Conservation (phyloP, 2,329 filamentous ascomycete species). For the Paraconiothyrium brasiliense region DNA sequence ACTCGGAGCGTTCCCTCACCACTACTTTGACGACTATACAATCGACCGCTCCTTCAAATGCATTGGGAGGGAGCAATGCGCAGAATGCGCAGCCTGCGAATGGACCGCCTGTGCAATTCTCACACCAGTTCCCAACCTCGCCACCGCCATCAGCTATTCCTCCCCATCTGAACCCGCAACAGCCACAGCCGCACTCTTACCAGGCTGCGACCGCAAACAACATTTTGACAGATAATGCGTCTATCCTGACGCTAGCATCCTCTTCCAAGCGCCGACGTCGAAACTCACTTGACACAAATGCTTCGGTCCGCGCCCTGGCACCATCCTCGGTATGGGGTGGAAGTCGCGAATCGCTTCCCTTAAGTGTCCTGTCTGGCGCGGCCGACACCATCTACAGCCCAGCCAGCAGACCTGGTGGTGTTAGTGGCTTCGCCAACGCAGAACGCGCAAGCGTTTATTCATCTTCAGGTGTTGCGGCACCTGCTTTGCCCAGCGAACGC, state of each 20-base stretch:
- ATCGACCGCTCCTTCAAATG: conserved; percentile 70
- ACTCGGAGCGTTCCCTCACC: conserved; percentile 80
- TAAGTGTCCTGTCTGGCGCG: conserved; percentile 80
- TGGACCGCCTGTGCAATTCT: conserved; percentile 61
- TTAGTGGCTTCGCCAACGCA: conserved; percentile 64
- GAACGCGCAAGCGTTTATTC: conserved; percentile 87
- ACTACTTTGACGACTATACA: conserved; percentile 89
- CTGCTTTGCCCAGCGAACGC: conserved; percentile 75
- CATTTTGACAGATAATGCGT: conserved; percentile 83
- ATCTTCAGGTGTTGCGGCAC: conserved; percentile 68
- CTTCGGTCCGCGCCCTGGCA: conserved; percentile 83
- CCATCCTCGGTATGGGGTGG: conserved; percentile 84
- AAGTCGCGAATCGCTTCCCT: conserved; percentile 79
- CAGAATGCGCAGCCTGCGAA: conserved; percentile 44
- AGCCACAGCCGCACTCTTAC: conserved; percentile 74
- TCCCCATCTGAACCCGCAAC: conserved; percentile 68
- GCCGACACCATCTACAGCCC: conserved; percentile 61
- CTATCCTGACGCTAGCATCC: conserved; percentile 83
- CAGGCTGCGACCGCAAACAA: conserved; percentile 82
- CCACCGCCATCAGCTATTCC: conserved; percentile 74
- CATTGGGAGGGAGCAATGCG: conserved; percentile 52
- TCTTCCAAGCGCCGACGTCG: conserved; percentile 81
- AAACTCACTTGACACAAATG: conserved; percentile 84
- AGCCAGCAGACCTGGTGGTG: conserved; percentile 60
- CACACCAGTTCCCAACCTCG: conserved; percentile 65